phyloP scores from a whole-genome alignment of 345 rosid species.

The Geranium rotundifolium region DNA sequence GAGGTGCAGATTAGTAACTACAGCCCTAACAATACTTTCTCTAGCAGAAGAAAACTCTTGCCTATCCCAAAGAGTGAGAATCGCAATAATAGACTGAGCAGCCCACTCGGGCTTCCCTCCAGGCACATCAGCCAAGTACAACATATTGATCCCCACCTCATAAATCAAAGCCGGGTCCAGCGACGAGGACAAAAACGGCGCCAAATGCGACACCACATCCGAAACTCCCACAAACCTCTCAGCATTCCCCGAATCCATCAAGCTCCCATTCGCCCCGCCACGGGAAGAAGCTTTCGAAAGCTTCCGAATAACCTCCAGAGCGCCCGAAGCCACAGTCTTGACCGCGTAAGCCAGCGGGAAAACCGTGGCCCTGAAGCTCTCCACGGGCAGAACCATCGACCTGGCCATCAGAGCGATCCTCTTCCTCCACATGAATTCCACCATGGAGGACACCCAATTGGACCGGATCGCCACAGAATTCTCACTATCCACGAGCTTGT shows the following conservation, averaged over 20 bases:
- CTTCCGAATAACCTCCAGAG: slow-evolving; percentile 59
- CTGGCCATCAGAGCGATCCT: slow-evolving; percentile 74
- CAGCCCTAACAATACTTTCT: slow-evolving; percentile 95
- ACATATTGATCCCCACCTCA: slow-evolving; percentile 92
- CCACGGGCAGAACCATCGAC: slow-evolving; percentile 75
- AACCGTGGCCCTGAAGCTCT: slow-evolving; percentile 75
- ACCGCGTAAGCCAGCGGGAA: slow-evolving; percentile 81
- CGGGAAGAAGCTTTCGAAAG: slow-evolving; percentile 36
- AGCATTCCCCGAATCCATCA: slow-evolving; percentile 51
- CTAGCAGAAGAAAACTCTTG: slow-evolving; percentile 98
- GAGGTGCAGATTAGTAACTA: slow-evolving; percentile 81
- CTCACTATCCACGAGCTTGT: slow-evolving; percentile 90
- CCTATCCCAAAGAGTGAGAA: slow-evolving; percentile 95
- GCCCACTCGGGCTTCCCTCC: slow-evolving; percentile 99
- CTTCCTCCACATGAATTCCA: slow-evolving; percentile 74
- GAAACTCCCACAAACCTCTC: slow-evolving; percentile 87
- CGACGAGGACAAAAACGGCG: slow-evolving; percentile 80
- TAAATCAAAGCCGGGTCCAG: slow-evolving; percentile 89
- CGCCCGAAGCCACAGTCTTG: slow-evolving; percentile 85
- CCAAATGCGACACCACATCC: slow-evolving; percentile 78
- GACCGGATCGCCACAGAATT: slow-evolving; percentile 85
- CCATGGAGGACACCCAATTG: slow-evolving; percentile 87
- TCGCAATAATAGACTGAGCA: slow-evolving; percentile 80
- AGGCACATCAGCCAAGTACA: slow-evolving; percentile 90
- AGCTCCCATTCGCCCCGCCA: slow-evolving; percentile 24